phyloP scores from a whole-genome alignment of 768 basidiomycete genomes.

The Phanerochaete sordida region DNA sequence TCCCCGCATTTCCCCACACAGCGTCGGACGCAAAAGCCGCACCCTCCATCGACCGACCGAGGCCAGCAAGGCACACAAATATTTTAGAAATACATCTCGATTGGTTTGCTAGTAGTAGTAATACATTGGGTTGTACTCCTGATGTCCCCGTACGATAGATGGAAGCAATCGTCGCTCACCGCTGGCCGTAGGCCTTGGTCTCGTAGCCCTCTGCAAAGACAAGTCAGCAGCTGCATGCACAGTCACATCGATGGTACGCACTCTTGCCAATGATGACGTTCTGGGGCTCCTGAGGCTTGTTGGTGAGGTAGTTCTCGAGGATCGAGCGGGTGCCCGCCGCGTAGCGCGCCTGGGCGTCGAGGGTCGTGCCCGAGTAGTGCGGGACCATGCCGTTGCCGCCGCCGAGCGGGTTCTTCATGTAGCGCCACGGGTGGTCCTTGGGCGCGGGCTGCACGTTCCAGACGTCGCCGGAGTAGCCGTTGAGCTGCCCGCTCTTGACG shows the following conservation, averaged over 20 bases:
- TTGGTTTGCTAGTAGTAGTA: background rate
- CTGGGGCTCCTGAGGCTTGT: constrained; percentile 62
- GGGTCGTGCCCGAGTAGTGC: constrained; percentile 83
- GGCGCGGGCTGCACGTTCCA: constrained; percentile 87
- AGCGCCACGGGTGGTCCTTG: constrained; percentile 80
- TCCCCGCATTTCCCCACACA: constrained; percentile 3
- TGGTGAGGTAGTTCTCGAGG: constrained; percentile 59
- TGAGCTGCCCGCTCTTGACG: constrained; percentile 66
- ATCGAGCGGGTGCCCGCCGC: constrained; percentile 68
- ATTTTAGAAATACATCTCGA: background rate
- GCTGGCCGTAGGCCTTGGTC: constrained; percentile 15
- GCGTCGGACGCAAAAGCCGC: no score
- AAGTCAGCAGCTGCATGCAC: background rate
- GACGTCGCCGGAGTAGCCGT: constrained; percentile 50
- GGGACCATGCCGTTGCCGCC: constrained; percentile 88
- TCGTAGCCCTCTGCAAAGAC: constrained; percentile 12
- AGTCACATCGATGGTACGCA: constrained; percentile 4
- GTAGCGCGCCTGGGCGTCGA: constrained; percentile 85
- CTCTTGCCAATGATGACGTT: constrained; percentile 70
- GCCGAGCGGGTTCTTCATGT: constrained; percentile 69
- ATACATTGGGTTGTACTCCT: background rate
- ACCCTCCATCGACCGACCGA: background rate
- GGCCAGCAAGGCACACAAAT: background rate
- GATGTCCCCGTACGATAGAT: background rate
- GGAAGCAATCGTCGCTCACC: background rate